Base-by-base conservation (phyloP, 1,139 yeast genomes). In the Pichia cactophila region DNA sequence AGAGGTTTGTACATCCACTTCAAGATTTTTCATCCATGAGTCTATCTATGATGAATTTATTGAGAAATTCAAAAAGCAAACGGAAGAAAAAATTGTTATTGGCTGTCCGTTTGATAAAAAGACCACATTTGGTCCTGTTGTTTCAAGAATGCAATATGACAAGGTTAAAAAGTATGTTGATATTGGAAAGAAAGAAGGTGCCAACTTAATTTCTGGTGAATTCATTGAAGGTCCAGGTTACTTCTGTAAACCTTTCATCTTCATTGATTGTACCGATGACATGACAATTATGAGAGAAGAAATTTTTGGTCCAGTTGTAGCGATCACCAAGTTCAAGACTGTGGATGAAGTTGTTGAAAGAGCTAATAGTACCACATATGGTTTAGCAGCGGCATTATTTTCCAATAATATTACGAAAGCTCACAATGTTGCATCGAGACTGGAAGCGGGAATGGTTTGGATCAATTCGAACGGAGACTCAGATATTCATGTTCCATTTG, bases 401-500 rank as follows among this genome's bases (percentile, higher is more conserved):
- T 79, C 86, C 51, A 70, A 70, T 55, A 80, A 80, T 61, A 65
- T 74, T 49, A 74, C 77, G 63, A 77, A 74, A 57, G 82, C 83
- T 41, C 78, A 81, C 62, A 69, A 69, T 44, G 84, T 86, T 53
- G 77, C 92, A 36, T 71, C 74, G 57, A 80, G 76, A 58, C 68
- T 88, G 53, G 80, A 81, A 56, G 82, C 95, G 36, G 96, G 96
- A 62, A 84, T 87, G 66, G 80, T 88, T 52, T 89, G 94, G 90
- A 77, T 86, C 66, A 86, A 86, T 72, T 81, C 92, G 5, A 80
- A 87, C 53, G 87, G 87, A 64, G 94, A 86, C 65, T 80, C 86
- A 29, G 92, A 85, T 61, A 69, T 74, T 51, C 84, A 82, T 59
- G 71, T 86, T 56, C 96, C 96, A 52, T 87, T 87, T 61, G 96